Percentiles rank a stretch among this genome's conserved stretches.
Conservation (phyloP, 2,329 filamentous ascomycete species). For the Sclerotinia glacialis region DNA sequence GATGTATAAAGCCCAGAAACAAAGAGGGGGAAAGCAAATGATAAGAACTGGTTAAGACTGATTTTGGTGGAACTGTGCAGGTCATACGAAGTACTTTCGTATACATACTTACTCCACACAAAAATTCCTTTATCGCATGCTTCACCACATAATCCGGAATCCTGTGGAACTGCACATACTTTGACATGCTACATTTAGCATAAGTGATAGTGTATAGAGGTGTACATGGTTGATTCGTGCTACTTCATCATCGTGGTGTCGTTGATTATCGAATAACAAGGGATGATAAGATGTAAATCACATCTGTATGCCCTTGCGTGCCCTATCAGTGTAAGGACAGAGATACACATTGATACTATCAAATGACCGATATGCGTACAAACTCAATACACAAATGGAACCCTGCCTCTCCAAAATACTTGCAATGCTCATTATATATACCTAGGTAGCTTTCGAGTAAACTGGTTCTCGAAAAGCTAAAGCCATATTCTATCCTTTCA, state of each 20-base stretch:
- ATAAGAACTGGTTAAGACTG: constrained; percentile 9
- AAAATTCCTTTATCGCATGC: not conserved
- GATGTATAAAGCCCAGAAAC: not conserved
- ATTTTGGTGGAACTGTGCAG: not conserved
- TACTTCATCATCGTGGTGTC: not conserved
- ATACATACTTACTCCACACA: not conserved
- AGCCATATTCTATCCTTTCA: not conserved
- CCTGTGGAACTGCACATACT: not conserved
- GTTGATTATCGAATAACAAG: not conserved
- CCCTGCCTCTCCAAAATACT: not conserved
- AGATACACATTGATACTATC: not conserved
- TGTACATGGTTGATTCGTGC: not conserved
- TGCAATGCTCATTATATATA: not conserved
- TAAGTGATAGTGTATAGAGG: not conserved
- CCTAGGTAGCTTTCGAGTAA: not conserved
- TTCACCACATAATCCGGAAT: not conserved
- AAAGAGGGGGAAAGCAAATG: not conserved
- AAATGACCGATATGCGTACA: not conserved
- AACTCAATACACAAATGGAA: not conserved
- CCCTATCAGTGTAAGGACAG: not conserved
- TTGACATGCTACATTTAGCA: not conserved
- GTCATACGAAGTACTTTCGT: not conserved
- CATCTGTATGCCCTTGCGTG: not conserved
- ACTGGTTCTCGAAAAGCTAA: not conserved
- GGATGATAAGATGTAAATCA: not conserved